phyloP scores from a whole-genome alignment of 2,329 filamentous ascomycete species.

The Hypomyces perniciosus region DNA sequence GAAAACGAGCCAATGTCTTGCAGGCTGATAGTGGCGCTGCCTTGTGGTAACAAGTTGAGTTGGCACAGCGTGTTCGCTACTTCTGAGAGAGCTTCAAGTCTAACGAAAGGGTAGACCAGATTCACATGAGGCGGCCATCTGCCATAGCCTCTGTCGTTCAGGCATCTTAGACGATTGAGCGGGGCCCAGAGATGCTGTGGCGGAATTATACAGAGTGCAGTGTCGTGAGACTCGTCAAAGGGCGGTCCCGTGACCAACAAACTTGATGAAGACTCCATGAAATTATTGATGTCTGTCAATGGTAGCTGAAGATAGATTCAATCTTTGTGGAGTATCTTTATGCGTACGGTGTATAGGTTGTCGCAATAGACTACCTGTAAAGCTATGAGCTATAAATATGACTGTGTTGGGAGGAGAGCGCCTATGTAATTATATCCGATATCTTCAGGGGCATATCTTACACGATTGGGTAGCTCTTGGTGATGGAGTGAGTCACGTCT shows the following conservation, averaged over 20 bases:
- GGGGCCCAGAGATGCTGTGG: slow-evolving; percentile 41
- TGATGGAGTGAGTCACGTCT: too few species aligned
- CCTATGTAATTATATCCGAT: too few species aligned
- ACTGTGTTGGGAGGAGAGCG: too few species aligned
- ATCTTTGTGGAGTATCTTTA: too few species aligned
- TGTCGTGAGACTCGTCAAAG: slow-evolving; percentile 37
- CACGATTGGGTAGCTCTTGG: too few species aligned
- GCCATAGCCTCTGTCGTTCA: slow-evolving; percentile 55
- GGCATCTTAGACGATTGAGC: slow-evolving; percentile 49
- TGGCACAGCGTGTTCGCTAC: slow-evolving; percentile 31
- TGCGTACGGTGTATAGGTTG: too few species aligned
- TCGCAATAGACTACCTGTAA: too few species aligned
- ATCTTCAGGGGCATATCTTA: too few species aligned
- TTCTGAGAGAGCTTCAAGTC: slow-evolving; percentile 36
- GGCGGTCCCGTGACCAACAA: background rate
- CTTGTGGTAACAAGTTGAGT: slow-evolving; percentile 10
- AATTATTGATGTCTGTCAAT: too few species aligned
- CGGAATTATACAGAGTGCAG: slow-evolving; percentile 56
- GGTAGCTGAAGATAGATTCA: too few species aligned
- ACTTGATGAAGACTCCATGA: too few species aligned
- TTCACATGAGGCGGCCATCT: slow-evolving; percentile 65
- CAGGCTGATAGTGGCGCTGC: slow-evolving; percentile 27
- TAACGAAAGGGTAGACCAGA: slow-evolving; percentile 60
- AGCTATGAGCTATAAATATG: too few species aligned
- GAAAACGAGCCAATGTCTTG: slow-evolving; percentile 40